These are phyloP conservation scores for Asterochloris sp. DNA, from an alignment of 139 green algal species.

Conservation along the genomic window DNA sequence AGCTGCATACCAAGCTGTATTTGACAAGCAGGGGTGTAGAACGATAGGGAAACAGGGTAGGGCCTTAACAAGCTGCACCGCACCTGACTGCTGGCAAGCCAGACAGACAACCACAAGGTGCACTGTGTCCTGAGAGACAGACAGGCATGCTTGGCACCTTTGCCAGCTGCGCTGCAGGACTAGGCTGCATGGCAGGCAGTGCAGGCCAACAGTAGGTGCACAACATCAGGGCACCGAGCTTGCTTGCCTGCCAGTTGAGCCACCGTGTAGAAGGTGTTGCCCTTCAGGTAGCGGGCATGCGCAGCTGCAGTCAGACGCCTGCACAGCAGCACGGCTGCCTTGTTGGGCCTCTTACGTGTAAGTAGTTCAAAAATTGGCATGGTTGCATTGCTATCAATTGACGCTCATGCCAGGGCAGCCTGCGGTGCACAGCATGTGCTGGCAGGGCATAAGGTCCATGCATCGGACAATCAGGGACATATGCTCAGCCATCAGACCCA, in stretches of 20 bases:
- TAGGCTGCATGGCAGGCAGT: too few relatives aligned
- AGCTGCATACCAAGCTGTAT: not conserved
- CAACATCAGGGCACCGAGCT: not conserved
- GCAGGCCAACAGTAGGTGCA: not conserved
- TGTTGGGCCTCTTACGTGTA: too few relatives aligned
- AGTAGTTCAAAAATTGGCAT: too few relatives aligned
- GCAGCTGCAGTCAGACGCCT: conserved; percentile 45
- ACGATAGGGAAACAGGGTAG: not conserved
- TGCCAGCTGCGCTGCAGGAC: not conserved
- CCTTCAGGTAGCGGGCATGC: conserved; percentile 50
- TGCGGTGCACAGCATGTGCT: too few relatives aligned
- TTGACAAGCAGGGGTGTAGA: not conserved
- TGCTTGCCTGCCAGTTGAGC: conserved; percentile 46
- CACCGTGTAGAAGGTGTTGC: conserved; percentile 54
- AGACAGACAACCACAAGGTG: not conserved
- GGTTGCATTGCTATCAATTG: too few relatives aligned
- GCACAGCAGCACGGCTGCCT: too few relatives aligned
- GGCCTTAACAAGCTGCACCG: not conserved
- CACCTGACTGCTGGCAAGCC: too few relatives aligned
- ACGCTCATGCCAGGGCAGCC: too few relatives aligned
- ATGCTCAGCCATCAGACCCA: too few relatives aligned
- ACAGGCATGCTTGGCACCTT: not conserved
- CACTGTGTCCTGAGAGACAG: too few relatives aligned
- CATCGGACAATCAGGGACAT: too few relatives aligned
- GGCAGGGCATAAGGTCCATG: too few relatives aligned